A percentile compares a stretch with the other conserved stretches of the same genome.
Evolutionary conservation across 2,329 filamentous ascomycete species (phyloP).

Genomic region (Eurotiales sp.): DNA sequence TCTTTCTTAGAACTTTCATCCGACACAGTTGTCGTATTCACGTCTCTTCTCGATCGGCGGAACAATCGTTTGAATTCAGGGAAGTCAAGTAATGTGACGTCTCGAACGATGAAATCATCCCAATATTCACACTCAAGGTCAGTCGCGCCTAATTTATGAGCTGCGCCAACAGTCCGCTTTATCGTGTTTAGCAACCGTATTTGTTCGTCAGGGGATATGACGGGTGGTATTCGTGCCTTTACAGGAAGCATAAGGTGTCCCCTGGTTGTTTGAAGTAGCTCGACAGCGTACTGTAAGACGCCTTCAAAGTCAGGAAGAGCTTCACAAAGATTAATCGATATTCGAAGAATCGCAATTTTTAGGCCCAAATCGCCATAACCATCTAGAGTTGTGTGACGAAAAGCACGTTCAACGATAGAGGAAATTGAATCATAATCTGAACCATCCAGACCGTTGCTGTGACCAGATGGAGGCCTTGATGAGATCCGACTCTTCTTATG

Average conservation of each 20-base stretch:
- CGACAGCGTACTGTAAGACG: conserved; percentile 81
- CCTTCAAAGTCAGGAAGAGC: conserved; percentile 88
- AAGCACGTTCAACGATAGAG: conserved; percentile 42
- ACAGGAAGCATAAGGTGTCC: conserved; percentile 72
- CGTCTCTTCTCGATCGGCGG: conserved; percentile 56
- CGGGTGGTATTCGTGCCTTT: conserved; percentile 65
- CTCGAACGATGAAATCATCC: conserved; percentile 90
- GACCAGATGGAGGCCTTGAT: conserved; percentile 20
- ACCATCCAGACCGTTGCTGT: conserved; percentile 9
- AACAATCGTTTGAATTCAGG: conserved; percentile 60
- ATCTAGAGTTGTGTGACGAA: conserved; percentile 44
- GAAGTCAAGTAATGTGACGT: conserved; percentile 65
- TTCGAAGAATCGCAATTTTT: conserved; percentile 81
- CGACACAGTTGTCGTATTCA: conserved; percentile 41
- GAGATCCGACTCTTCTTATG: conserved; percentile 27
- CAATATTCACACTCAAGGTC: conserved; percentile 81
- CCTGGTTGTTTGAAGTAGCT: conserved; percentile 71
- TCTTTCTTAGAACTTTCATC: conserved; percentile 52
- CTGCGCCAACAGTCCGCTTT: conserved; percentile 74
- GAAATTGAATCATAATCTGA: conserved; percentile 29
- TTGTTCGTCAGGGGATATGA: conserved; percentile 78
- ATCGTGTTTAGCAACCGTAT: conserved; percentile 80
- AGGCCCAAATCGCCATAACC: conserved; percentile 72
- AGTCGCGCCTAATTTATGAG: conserved; percentile 67
- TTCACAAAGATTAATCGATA: conserved; percentile 92